Base-by-base conservation (phyloP, 768 basidiomycete genomes). In the Suillus sp. region DNA sequence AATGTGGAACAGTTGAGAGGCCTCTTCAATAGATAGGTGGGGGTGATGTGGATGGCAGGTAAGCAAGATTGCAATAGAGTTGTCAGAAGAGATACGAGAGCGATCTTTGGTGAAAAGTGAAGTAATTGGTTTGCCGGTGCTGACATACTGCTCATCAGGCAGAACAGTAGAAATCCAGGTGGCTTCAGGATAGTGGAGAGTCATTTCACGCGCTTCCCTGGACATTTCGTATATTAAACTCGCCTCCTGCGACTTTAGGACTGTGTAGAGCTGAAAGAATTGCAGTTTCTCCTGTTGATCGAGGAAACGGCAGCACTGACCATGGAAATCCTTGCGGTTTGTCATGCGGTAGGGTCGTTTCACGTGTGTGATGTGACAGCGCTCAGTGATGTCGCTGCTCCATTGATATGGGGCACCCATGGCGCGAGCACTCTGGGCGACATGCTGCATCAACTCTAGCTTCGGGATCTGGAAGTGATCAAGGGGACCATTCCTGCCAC, bases 341-440 rank as follows among this genome's bases (percentile, higher is more conserved):
- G 60, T 62, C 1, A 30, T 10, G 4, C 2, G 18, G 22, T 68
- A 67, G 8, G 63, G 63, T 0, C 0, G 48, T 37, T 68, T 68
- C 2, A 43, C 51, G 20, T 60, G 60, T 0, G 50, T 68, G 2
- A 67, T 64, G 11, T 68, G 66, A 34, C 63, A 67, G 1, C 14
- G n/a, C 18, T 68, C 42, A 0, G 67, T 67, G 13, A 68, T 60
- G 8, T 68, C 40, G 14, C 66, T 67, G 4, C 27, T 67, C 60
- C 62, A 67, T 3, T 67, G 62, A 27, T 63, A 61, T 3, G 75
- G 59, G 6, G 67, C 70, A 0, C 79, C 80, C 57, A 72, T 73
- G 1, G 35, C 42, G 4, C 57, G 53, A 20, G 76, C 76, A 59
- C 69, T 77, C 0, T 59, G 25, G 3, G 63, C 50, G 27, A 60